Percentiles rank a stretch among this genome's conserved stretches.
Conservation (phyloP, 1,139 yeast genomes). For the Pichia sp. region DNA sequence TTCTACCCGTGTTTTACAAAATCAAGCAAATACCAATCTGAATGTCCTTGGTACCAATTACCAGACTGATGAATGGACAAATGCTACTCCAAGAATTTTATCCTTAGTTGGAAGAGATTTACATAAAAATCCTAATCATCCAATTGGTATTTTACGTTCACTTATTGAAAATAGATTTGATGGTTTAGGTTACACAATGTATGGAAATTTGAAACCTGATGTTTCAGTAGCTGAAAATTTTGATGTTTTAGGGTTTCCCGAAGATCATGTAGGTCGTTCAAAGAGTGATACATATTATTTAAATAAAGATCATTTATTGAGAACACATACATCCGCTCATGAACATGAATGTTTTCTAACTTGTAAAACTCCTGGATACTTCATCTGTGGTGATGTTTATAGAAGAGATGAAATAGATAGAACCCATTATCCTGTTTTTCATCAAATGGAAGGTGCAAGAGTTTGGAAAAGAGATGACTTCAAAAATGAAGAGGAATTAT, state of each 20-base stretch:
- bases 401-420: conserved; percentile 92
- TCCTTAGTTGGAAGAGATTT: conserved; percentile 65
- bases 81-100: conserved; percentile 70
- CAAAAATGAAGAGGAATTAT: conserved; percentile 29
- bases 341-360: conserved; percentile 74
- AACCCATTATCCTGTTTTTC: conserved; percentile 96
- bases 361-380: conserved; percentile 74
- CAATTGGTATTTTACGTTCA: conserved; percentile 77
- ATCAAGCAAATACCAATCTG: conserved; percentile 18
- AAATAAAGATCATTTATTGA: conserved; percentile 59
- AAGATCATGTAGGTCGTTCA: conserved; percentile 90
- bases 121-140: conserved; percentile 72
- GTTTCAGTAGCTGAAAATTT: conserved; percentile 81
- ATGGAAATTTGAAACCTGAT: conserved; percentile 74
- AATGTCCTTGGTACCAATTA: conserved; percentile 47
- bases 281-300: conserved; percentile 89
- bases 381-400: conserved; percentile 93
- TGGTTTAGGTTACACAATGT: conserved; percentile 69
- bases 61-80: conserved; percentile 73
- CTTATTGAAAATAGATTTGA: conserved; percentile 64
- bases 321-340: conserved; percentile 95
- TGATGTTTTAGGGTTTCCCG: conserved; percentile 85
- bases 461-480: conserved; percentile 56
- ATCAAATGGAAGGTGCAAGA: conserved; percentile 96
- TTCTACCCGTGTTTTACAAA: background rate